Base-by-base conservation (phyloP, 2,329 filamentous ascomycete genomes). In the Exserohilum rostratum region DNA sequence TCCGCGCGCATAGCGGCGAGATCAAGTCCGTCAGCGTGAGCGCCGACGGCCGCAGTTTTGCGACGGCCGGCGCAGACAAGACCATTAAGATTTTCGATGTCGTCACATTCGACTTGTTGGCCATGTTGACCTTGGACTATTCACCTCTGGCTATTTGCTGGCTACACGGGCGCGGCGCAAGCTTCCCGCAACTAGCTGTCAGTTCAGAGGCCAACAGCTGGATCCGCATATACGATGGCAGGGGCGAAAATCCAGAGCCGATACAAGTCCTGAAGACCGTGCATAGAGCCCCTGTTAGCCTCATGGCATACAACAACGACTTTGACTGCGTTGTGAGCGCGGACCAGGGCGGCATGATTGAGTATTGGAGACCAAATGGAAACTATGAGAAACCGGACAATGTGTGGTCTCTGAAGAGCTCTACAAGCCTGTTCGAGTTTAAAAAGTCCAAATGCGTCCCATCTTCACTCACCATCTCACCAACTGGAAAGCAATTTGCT, bases 351-450 rank as follows among this genome's bases (percentile, higher is more conserved):
- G 93, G 95, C 20, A 98, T 98, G 93, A 73, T 99, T 9, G 95
- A 99, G 75, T 99, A 99, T 77, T 99, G 95, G 95, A 85, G 85
- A 53, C 92, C 95, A 0, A 85, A 84, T 58, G 87, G 85, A 2
- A 87, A 81, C 34, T 97, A 91, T 73, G 91, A 96, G 68, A 97
- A 98, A 75, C 95, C 95, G 0, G 88, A 92, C 64, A 91, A 86
- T 47, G 92, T 99, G 15, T 99, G 96, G 72, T 85, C 91, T 63
- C 90, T 92, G 78, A 99, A 99, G 78, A 96, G 91, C 71, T 88
- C 90, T 1, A 99, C 95, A 2, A 95, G 90, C 68, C 82, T 99
- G 1, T 99, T 98, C 70, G 93, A 96, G 48, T 98, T 99, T 79
- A 98, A 96, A 71, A 98, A 97, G 77, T 85, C 74, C 29, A 98